Evolutionary conservation across 1,139 yeast genomes (phyloP), one percentile per base, ranked within the genome.

Genomic region (Schwanniomyces etchellsii): DNA sequence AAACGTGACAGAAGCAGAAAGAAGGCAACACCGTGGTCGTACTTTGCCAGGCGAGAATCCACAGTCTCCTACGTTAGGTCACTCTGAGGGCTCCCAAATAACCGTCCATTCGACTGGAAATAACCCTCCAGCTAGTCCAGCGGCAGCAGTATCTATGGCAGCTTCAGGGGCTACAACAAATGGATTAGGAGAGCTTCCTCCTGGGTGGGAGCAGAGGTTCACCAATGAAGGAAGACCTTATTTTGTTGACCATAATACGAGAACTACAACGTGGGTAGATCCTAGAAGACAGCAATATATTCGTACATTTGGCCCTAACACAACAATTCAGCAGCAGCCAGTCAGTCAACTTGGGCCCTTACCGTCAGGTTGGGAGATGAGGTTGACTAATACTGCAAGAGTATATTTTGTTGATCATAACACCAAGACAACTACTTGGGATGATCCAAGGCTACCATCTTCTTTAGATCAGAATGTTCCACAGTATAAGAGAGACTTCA

Each of bases 321-420:
- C 86, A 14, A 86, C 96, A 10, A 85, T 89, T 43, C 96, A 88
- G 61, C 97, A 93, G 48, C 98, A 91, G 62, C 96, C 98, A 20
- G 96, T 91, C n/a, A 83, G 95, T 31, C 97, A 93, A 57, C 72
- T 91, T 55, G 98, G 98, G 7, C 98, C 98, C 32, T 70, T 91
- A 50, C 99, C 99, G 31, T 79, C 91, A 32, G 99, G 99, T 33
- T 91, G 99, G 99, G 99, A 91, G 65, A 91, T 91, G 99, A 82
- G 99, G 60, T 74, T 93, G 51, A 93, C 99, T 29, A 91, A 89
- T 58, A 91, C 98, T 2, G 96, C 98, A 13, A 77, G 99, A 56
- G 98, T 93, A 15, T 91, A 91, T 59, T 91, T 91, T 59, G 99
- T 91, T 41, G 99, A 91, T 60, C 99, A 91, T 65, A 91, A 91